Percentiles rank a stretch among this genome's conserved stretches.
phyloP scores from a whole-genome alignment of 352 stramenopile genomes.

The Phytophthora vignae region DNA sequence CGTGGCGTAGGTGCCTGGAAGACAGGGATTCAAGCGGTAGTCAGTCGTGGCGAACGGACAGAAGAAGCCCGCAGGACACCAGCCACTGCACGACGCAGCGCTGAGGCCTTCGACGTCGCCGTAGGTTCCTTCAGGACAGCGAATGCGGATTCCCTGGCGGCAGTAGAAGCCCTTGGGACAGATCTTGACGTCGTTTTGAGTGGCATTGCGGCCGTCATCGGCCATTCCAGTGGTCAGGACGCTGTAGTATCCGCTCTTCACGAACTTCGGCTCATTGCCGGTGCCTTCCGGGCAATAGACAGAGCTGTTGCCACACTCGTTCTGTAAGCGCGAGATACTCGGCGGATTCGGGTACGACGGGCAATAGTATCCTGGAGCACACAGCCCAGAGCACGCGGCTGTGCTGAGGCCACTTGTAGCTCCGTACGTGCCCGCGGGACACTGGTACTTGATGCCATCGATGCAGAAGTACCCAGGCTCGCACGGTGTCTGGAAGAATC shows the following conservation, averaged over 20 bases:
- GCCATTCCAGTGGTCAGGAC: constrained; percentile 48
- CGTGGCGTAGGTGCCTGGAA: constrained; percentile 51
- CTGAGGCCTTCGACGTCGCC: constrained; percentile 60
- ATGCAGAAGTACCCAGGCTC: constrained; percentile 81
- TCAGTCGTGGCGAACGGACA: constrained; percentile 69
- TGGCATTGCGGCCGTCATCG: constrained; percentile 56
- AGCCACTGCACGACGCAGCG: constrained; percentile 58
- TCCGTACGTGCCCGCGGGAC: constrained; percentile 79
- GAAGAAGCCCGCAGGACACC: constrained; percentile 73
- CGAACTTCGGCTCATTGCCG: constrained; percentile 51
- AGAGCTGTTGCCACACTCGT: constrained; percentile 56
- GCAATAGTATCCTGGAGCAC: constrained; percentile 74
- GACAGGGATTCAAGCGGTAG: constrained; percentile 51
- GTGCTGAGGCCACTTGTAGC: constrained; percentile 45
- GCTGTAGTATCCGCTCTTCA: constrained; percentile 63
- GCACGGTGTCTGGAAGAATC: constrained; percentile 70
- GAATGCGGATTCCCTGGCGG: constrained; percentile 66
- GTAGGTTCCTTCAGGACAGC: constrained; percentile 75
- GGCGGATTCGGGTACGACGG: constrained; percentile 59
- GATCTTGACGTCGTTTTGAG: constrained; percentile 52
- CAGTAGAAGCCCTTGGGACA: constrained; percentile 82
- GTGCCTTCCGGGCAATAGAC: constrained; percentile 71
- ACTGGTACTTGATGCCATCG: constrained; percentile 71
- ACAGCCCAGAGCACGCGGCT: constrained; percentile 64
- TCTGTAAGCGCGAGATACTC: constrained; percentile 51